These are phyloP conservation scores for Plenodomus biglobosus DNA, from an alignment of 2,329 filamentous ascomycete genomes.

Conservation along the genomic window DNA sequence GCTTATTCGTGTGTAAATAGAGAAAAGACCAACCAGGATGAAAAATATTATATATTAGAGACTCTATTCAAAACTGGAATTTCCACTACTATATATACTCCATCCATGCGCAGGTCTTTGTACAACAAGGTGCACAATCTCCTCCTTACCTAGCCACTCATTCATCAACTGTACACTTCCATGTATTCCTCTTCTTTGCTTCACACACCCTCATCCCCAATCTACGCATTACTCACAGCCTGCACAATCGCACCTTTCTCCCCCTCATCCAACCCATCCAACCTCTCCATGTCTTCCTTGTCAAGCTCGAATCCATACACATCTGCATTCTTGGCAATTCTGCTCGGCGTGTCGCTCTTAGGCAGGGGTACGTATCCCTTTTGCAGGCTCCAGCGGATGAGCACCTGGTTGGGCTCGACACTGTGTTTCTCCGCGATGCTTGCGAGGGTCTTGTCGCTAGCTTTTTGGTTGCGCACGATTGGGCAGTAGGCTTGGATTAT, in stretches of 20 bases:
- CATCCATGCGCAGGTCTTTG: no score
- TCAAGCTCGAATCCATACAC: conserved; percentile 43
- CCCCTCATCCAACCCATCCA: conserved; percentile 41
- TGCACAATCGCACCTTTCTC: conserved; percentile 39
- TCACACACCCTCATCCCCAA: no score
- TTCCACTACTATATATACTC: no score
- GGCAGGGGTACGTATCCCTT: conserved; percentile 56
- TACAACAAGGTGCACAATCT: no score
- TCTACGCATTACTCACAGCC: conserved; percentile 20
- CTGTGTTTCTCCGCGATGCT: conserved; percentile 69
- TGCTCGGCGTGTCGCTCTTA: conserved; percentile 42
- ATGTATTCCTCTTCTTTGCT: no score
- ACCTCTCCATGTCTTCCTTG: conserved; percentile 36
- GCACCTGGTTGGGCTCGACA: conserved; percentile 73
- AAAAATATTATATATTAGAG: no score
- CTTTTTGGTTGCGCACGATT: conserved; percentile 70
- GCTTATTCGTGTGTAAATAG: no score
- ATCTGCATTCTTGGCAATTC: conserved; percentile 42
- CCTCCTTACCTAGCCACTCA: no score
- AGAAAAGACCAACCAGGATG: no score
- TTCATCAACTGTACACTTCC: no score
- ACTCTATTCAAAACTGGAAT: no score
- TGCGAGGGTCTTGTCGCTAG: conserved; percentile 66
- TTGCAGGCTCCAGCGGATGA: conserved; percentile 81
- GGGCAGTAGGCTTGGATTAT: conserved; percentile 66